Base-by-base conservation (phyloP, 306 rosid genomes). In the Dicorynia guianensis region DNA sequence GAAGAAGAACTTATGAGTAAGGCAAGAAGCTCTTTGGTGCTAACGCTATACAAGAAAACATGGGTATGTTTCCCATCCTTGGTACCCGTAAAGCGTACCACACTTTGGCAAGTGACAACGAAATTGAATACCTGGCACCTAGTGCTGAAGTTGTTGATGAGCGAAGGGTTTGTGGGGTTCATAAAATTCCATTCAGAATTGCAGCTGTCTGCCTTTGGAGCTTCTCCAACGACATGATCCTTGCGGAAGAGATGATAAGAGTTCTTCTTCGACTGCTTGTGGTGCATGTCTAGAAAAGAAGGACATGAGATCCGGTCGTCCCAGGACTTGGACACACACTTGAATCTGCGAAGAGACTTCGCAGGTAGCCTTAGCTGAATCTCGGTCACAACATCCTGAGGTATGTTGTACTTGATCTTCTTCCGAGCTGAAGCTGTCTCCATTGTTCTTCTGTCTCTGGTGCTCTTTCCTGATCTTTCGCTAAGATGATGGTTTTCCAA, bases 281-380 rank as follows among this genome's bases (percentile, higher is more conserved):
- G 65, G n/a, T 60, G 33, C 44, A 7, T 60, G 20, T 34, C 44
- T 60, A 4, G 20, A 34, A 60, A 60, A 60, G 4, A 35, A 60
- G 65, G 46, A 44, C 36, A 11, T 60, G 42, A 14, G 18, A 60
- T 60, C 36, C 13, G 65, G 43, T 35, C 36, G 20, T 6, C 11
- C 65, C 46, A 60, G 14, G 65, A 35, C 44, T 60, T 60, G 44
- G 65, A 60, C 44, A 60, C 20, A 6, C 65, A 5, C 42, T 60
- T 14, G 65, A 60, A 60, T 60, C 20, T 60, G 42, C n/a, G 13
- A 11, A 60, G 46, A 34, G 65, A 34, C 44, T 60, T 60, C 33
- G 25, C 5, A 13, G 65, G 65, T 34, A 60, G 46, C 46, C 65
- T 60, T 35, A 60, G 11, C 13, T 60, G 44, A 13, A 60, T 7